Percentiles rank a stretch among this genome's conserved stretches.
These are phyloP conservation scores for Plectosphaerella plurivora DNA, from an alignment of 2,329 filamentous ascomycete species.

Conservation along the genomic window DNA sequence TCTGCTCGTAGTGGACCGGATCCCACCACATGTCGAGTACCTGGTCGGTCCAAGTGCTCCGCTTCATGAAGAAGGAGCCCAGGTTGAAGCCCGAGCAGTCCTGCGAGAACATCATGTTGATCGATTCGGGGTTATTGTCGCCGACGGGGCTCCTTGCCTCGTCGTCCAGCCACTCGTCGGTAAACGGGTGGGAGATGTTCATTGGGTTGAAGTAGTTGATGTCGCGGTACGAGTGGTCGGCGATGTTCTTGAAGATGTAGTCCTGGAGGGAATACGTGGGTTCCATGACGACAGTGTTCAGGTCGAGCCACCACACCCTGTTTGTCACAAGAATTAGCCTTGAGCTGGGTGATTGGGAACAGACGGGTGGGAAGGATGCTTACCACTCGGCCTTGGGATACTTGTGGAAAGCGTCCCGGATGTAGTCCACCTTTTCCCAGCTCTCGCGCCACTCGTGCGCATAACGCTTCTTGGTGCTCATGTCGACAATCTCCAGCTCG, in stretches of 20 bases:
- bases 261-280: conserved; percentile 82
- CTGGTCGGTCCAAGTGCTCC: conserved; percentile 84
- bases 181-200: conserved; percentile 83
- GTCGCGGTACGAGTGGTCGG: conserved; percentile 77
- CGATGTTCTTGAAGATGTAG: conserved; percentile 82
- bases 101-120: conserved; percentile 86
- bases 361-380: conserved; percentile 23
- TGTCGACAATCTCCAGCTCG: conserved; percentile 92
- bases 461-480: conserved; percentile 98
- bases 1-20: conserved; percentile 94
- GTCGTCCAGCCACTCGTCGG: conserved; percentile 70
- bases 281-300: conserved; percentile 98
- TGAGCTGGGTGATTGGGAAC: background rate
- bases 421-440: conserved; percentile 97
- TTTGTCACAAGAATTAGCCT: background rate
- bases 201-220: conserved; percentile 96
- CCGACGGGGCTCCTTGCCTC: conserved; percentile 68
- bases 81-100: conserved; percentile 96
- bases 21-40: conserved; percentile 98
- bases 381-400: conserved; percentile 97
- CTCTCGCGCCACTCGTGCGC: conserved; percentile 98
- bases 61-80: conserved; percentile 86
- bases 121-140: conserved; percentile 71
- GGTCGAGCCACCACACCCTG: conserved; percentile 99
- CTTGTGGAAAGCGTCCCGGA: conserved; percentile 83